Base-by-base conservation (phyloP, 2,329 filamentous ascomycete genomes). In the Reticulascus tulasneorum region DNA sequence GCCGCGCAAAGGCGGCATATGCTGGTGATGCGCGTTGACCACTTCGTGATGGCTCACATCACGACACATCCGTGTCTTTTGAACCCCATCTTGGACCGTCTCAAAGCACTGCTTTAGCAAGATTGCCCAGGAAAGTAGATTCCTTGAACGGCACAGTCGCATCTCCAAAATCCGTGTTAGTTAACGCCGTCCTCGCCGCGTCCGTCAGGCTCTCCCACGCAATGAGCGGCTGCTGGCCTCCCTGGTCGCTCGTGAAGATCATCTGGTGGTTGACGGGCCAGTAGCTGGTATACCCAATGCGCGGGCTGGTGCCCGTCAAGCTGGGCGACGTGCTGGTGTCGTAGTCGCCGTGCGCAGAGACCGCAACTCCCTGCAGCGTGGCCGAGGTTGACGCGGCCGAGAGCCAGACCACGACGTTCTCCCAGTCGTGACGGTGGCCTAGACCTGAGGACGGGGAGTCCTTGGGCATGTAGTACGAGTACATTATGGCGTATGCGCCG, bases 381-480 rank as follows among this genome's bases (percentile, higher is more conserved):
- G 54, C 48, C 0, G 48, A 50, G n/a, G 40, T 35, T 20, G 45
- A 45, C 11, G 51, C 42, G 29, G 48, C 44, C 21, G 53, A 45
- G 16, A 61, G 46, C 54, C 58, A 61, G 18, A 62, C 55, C 9
- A 62, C 50, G 37, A 47, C 45, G 36, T 43, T 46, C 45, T 63
- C 59, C 58, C 58, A 63, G 40, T 62, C 59, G 49, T 62, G 56
- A 11, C 58, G 55, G 47, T 62, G 59, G 25, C 55, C 59, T 5
- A 58, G 40, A 6, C 58, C 59, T 6, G 39, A 23, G 1, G 51
- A 58, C 2, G 63, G 60, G 24, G 55, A 52, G 33, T 67, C 64
- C 50, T 67, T 67, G 31, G 62, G 62, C 50, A 64, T 56, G 46
- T 65, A 66, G 52, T 51, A 59, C 13, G 50, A 43, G 44, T 59